Evolutionary conservation across 129 eudicot genomes (phyloP).

Genomic region (Apium graveolens): DNA sequence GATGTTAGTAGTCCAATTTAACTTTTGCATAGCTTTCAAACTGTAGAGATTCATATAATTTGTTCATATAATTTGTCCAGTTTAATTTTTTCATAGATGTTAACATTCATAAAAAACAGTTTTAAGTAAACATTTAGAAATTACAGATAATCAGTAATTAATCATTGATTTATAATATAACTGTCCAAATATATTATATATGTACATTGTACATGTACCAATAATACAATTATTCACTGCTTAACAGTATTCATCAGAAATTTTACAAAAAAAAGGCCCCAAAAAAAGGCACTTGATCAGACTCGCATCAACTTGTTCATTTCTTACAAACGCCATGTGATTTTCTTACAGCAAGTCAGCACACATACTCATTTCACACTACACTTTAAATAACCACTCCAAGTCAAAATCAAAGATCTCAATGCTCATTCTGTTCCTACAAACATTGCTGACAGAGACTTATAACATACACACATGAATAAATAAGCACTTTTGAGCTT

Average conservation of each 20-base stretch:
- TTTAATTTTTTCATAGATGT: too few species aligned
- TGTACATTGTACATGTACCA: neutral
- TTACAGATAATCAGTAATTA: too few species aligned
- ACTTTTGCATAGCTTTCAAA: too few species aligned
- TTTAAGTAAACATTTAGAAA: too few species aligned
- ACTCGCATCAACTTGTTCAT: neutral
- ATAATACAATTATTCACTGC: neutral
- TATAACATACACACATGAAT: neutral
- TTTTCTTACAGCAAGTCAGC: neutral
- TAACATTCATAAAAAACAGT: too few species aligned
- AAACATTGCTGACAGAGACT: neutral
- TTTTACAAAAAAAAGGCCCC: neutral
- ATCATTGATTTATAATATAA: neutral
- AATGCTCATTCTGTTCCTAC: neutral
- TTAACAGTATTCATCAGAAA: neutral
- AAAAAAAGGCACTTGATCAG: neutral
- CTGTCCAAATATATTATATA: neutral
- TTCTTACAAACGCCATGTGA: neutral
- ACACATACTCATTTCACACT: neutral
- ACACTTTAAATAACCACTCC: neutral
- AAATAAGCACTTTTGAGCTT: neutral
- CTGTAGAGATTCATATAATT: too few species aligned
- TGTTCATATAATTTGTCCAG: too few species aligned
- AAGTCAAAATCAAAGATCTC: slow-evolving; percentile 6
- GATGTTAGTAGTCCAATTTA: too few species aligned